Base-by-base conservation (phyloP, 176 grass and related monocot genomes). In the Musa beccarii region DNA sequence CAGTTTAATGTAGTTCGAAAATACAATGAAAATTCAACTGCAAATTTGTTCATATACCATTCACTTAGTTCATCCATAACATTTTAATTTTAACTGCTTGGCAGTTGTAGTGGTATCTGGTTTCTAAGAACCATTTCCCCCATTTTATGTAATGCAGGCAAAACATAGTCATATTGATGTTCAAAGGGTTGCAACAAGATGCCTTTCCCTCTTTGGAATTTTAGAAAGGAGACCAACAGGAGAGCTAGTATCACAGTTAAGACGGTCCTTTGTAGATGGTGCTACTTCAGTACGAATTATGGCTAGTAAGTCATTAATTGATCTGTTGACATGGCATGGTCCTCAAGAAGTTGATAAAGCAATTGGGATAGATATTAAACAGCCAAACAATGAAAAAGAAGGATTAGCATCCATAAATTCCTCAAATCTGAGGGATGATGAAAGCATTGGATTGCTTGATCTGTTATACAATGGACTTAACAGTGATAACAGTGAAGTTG, bases 241-340 rank as follows among this genome's bases (percentile, higher is more conserved):
- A 55, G 86, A 93, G 68, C 79, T 93, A 61, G 86, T 94, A 59
- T 87, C 74, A 72, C 88, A 98, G 75, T 79, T 98, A 51, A 75
- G 81, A 26, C 78, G 75, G 83, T 94, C 88, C 63, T 91, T 98
- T 72, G 78, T 94, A 59, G 89, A 85, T 81, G 90, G 88, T 19
- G 83, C 95, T 76, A 81, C 80, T 79, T 68, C 92, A 23, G 95
- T 98, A 79, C 84, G 84, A 82, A 81, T 76, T 76, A 91, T 94
- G 84, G 90, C 95, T 74, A 84, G 78, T 80, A 98, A 91, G 76
- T 84, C 88, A 77, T 85, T 94, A 78, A 72, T 94, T 80, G 95
- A 98, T 89, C 82, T 98, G 79, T 76, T 85, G 22, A 82, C 84
- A 74, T 89, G 90, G 90, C 90, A 93, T 82, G 88, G 86, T 54